phyloP scores from a whole-genome alignment of 2,329 filamentous ascomycete genomes.

The Diplodia intermedia region DNA sequence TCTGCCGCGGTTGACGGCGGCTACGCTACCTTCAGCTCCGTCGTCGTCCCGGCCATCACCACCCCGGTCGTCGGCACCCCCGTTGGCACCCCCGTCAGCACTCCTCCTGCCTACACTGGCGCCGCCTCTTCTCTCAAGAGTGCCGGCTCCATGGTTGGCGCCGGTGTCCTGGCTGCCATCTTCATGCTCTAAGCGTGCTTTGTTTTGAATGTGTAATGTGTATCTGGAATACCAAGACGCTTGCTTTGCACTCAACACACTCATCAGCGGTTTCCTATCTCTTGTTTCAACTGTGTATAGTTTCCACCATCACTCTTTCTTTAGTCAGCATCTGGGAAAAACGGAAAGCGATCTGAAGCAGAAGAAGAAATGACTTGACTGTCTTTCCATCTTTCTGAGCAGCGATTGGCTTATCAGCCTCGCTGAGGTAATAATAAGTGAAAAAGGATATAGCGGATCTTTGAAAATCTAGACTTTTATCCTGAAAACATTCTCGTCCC shows the following conservation, averaged over 20 bases:
- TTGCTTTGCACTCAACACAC: neutral
- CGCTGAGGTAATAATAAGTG: neutral
- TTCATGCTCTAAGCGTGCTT: conserved; percentile 27
- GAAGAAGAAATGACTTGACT: neutral
- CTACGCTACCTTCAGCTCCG: conserved; percentile 38
- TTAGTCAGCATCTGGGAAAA: conserved; percentile 20
- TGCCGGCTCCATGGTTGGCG: conserved; percentile 24
- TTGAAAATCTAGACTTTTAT: neutral
- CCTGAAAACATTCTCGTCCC: neutral
- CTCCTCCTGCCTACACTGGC: conserved; percentile 45
- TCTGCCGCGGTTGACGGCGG: conserved; percentile 11
- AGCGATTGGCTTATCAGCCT: neutral
- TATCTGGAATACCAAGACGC: conserved; percentile 28
- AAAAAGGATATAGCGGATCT: neutral
- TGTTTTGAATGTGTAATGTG: conserved; percentile 30
- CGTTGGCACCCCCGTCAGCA: conserved; percentile 36
- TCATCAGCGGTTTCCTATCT: conserved; percentile 10
- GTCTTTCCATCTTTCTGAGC: neutral
- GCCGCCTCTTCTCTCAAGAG: conserved; percentile 39
- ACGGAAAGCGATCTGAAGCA: conserved; percentile 19
- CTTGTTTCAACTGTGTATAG: conserved; percentile 13
- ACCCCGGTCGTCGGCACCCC: conserved; percentile 38
- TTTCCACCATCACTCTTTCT: neutral
- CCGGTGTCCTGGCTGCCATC: conserved; percentile 27
- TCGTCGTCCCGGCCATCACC: conserved; percentile 38